Percentiles rank a stretch among this genome's conserved stretches.
Conservation (phyloP, 1,284 basidiomycete genomes). For the Cutaneotrichosporon cutaneum region DNA sequence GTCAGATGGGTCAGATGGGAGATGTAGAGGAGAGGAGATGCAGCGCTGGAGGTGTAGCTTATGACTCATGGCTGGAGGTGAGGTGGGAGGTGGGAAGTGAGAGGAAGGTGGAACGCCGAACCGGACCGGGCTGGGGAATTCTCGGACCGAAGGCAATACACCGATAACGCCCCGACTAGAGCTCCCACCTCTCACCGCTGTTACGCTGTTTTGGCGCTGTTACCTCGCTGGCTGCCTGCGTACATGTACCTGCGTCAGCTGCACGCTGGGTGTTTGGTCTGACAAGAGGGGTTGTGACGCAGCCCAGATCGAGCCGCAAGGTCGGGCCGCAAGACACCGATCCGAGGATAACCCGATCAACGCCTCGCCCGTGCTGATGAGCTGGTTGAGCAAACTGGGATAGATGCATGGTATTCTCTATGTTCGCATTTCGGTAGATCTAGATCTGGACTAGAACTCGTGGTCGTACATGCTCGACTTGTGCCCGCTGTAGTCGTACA, state of each 20-base stretch:
- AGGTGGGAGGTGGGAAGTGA: too few species aligned
- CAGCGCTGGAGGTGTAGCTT: neutral
- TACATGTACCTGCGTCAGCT: neutral
- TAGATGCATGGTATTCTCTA: neutral
- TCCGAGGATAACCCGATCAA: too few species aligned
- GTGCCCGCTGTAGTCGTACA: slow-evolving; percentile 6
- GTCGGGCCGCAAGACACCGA: too few species aligned
- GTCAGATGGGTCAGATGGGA: neutral
- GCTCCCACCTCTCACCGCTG: too few species aligned
- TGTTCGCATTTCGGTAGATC: too few species aligned
- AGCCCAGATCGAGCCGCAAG: too few species aligned
- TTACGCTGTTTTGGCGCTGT: neutral
- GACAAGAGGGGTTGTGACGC: too few species aligned
- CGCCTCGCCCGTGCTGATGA: too few species aligned
- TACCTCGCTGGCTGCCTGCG: neutral
- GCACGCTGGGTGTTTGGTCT: too few species aligned
- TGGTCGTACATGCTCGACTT: slow-evolving; percentile 20
- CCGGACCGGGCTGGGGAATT: too few species aligned
- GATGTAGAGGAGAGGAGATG: neutral
- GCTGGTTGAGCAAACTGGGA: too few species aligned
- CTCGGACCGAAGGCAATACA: neutral
- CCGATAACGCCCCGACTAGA: neutral
- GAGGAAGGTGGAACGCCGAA: too few species aligned
- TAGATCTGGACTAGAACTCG: slow-evolving; percentile 11
- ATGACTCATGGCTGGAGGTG: neutral